A percentile compares a stretch with the other conserved stretches of the same genome.
These are phyloP conservation scores for Saccharomycopsis sp. DNA, from an alignment of 805 yeast species.

Conservation along the genomic window DNA sequence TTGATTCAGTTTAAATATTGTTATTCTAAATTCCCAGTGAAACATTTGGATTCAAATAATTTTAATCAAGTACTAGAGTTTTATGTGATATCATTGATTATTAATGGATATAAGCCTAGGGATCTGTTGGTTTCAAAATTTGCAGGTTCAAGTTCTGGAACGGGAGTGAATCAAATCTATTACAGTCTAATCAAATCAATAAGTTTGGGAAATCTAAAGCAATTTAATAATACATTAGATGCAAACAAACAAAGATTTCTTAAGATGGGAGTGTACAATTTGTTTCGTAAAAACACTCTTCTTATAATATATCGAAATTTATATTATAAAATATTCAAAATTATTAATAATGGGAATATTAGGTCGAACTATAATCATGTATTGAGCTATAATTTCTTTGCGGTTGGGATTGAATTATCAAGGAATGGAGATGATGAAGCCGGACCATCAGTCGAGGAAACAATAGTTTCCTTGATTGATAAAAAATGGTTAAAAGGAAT, in stretches of 20 bases:
- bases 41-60: neutral
- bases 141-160: neutral
- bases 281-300: constrained; percentile 4
- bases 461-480: constrained; percentile 17
- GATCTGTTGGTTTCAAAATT: constrained; percentile 3
- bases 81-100: constrained; percentile 6
- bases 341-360: constrained; percentile 9
- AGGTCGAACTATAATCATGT: constrained; percentile 6
- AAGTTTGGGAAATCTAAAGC: constrained; percentile 4
- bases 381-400: constrained; percentile 7
- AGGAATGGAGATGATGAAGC: neutral
- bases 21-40: constrained; percentile 7
- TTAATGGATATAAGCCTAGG: constrained; percentile 17
- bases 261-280: constrained; percentile 2
- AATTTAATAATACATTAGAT: constrained; percentile 1
- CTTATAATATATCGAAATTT: constrained; percentile 13
- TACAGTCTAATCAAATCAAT: constrained; percentile 2
- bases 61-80: constrained; percentile 12
- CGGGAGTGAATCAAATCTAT: neutral
- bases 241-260: constrained; percentile 1
- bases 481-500: constrained; percentile 18
- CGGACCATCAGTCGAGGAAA: constrained; percentile 15
- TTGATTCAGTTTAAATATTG: constrained; percentile 17
- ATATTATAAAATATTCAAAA: constrained; percentile 8
- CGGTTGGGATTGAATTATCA: constrained; percentile 3